Conservation (phyloP, 2,329 filamentous ascomycete genomes). For the Phoma sp. region DNA sequence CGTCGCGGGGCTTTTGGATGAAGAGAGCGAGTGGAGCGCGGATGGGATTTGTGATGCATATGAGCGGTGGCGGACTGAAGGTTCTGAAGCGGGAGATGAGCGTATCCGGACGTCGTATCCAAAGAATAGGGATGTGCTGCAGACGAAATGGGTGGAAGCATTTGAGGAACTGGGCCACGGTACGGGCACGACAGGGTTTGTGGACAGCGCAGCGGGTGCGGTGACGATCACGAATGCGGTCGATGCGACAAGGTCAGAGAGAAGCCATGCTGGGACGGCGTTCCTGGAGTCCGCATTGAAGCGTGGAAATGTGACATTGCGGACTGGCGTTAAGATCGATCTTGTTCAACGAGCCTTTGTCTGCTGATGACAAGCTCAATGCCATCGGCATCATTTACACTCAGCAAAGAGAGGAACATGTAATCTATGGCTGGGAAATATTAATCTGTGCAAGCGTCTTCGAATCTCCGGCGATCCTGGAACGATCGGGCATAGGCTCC, state of each 20-base stretch:
- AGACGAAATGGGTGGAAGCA: conserved; percentile 19
- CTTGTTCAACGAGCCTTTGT: conserved; percentile 14
- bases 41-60: conserved; percentile 25
- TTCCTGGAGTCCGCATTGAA: conserved; percentile 27
- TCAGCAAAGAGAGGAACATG: conserved; percentile 10
- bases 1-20: conserved; percentile 20
- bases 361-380: conserved; percentile 19
- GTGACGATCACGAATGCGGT: conserved; percentile 29
- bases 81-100: conserved; percentile 1
- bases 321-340: conserved; percentile 24
- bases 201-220: conserved; percentile 19
- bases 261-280: conserved; percentile 29
- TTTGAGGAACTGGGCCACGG: conserved; percentile 28
- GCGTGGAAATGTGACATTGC: conserved; percentile 24
- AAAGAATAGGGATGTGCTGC: conserved; percentile 20
- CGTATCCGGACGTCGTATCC: conserved; percentile 25
- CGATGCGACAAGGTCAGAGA: conserved; percentile 24
- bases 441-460: conserved; percentile 55
- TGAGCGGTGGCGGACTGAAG: conserved; percentile 20
- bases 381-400: conserved; percentile 23
- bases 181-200: conserved; percentile 18
- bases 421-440: conserved; percentile 19
- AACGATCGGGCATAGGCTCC: conserved; percentile 67
- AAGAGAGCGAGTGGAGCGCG: conserved; percentile 18
- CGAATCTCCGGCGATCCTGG: conserved; percentile 59